These are phyloP conservation scores for Globisporangium parvum DNA, from an alignment of 352 stramenopile species.

Conservation along the genomic window DNA sequence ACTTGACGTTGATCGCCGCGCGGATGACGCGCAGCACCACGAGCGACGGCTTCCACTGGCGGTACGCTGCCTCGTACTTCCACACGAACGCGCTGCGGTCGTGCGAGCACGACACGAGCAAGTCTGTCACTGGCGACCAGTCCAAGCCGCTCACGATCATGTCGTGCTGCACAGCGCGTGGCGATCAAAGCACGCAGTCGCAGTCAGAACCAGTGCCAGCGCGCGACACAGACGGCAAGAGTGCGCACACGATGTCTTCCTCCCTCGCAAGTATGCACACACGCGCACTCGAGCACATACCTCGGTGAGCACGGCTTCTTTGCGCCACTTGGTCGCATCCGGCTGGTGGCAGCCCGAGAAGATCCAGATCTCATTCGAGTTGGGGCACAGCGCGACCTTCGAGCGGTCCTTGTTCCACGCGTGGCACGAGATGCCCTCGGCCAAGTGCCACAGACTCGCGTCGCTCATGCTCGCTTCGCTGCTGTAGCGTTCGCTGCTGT, in stretches of 20 bases:
- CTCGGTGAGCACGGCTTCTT: conserved; percentile 80
- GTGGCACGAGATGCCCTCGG: conserved; percentile 87
- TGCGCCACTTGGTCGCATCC: conserved; percentile 80
- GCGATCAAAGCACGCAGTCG: not conserved
- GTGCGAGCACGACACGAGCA: conserved; percentile 93
- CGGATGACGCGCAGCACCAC: conserved; percentile 90
- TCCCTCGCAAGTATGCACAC: not conserved
- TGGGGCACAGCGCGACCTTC: conserved; percentile 88
- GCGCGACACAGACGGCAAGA: not conserved
- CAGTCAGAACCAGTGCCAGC: not conserved
- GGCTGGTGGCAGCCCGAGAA: conserved; percentile 76
- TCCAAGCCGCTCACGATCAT: conserved; percentile 91
- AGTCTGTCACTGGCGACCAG: conserved; percentile 91
- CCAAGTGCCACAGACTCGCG: conserved; percentile 66
- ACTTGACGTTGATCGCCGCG: conserved; percentile 91
- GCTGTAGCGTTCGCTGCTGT: not conserved
- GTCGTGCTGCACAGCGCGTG: conserved; percentile 68
- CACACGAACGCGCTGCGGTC: conserved; percentile 94
- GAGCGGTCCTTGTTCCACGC: conserved; percentile 89
- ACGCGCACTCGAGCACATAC: conserved; percentile 15
- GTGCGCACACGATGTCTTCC: not conserved
- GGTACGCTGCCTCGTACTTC: conserved; percentile 83
- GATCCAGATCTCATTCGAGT: conserved; percentile 92
- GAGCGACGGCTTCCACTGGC: conserved; percentile 89
- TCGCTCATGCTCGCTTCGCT: conserved; percentile 25